These are phyloP conservation scores for Cutaneotrichosporon sp. DNA, from an alignment of 1,284 basidiomycete genomes.

Conservation along the genomic window DNA sequence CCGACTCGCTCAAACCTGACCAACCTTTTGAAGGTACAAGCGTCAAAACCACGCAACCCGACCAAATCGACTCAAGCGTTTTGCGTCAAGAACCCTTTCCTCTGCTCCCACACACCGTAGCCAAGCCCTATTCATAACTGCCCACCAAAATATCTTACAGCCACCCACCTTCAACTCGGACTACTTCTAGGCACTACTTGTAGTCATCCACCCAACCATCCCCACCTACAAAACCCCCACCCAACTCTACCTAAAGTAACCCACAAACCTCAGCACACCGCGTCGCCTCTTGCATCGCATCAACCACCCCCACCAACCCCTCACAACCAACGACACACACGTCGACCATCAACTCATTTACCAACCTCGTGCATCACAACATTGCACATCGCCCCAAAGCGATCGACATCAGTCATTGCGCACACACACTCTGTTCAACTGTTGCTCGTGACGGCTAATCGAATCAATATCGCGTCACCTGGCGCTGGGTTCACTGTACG, in stretches of 20 bases:
- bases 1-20: background rate
- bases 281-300: background rate
- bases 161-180: background rate
- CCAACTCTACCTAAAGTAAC: background rate
- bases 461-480: background rate
- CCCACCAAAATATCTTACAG: background rate
- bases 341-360: background rate
- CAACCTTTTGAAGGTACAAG: background rate
- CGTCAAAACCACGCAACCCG: background rate
- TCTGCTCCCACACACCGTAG: background rate
- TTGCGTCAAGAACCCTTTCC: background rate
- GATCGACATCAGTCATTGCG: constrained; percentile 2
- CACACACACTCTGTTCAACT: background rate
- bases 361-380: background rate
- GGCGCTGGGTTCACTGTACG: constrained; percentile 2
- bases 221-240: background rate
- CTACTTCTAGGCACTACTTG: background rate
- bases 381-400: background rate
- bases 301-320: too few species aligned
- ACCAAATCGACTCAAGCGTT: background rate
- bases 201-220: background rate
- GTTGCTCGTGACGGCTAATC: background rate
- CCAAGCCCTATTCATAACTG: background rate
- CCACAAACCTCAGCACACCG: background rate
- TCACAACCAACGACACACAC: background rate